These are phyloP conservation scores for Calocybe gangraenosa DNA, from an alignment of 768 basidiomycete genomes.

Conservation along the genomic window DNA sequence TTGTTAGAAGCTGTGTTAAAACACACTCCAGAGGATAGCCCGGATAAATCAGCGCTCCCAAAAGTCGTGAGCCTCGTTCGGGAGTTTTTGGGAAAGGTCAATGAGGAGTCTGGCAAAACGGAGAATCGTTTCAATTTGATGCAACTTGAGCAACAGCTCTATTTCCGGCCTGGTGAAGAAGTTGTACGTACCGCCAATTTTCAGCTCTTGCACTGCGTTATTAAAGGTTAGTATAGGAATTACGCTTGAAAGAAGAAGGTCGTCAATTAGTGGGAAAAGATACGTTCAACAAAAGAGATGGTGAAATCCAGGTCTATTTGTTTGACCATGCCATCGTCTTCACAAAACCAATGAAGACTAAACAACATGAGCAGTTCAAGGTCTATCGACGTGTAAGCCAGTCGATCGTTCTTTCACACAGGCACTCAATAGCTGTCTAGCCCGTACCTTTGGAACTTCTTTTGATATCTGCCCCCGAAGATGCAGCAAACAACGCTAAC, in stretches of 20 bases:
- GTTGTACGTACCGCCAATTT: slow-evolving; percentile 53
- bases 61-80: slow-evolving; percentile 75
- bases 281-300: slow-evolving; percentile 82
- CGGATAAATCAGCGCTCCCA: slow-evolving; percentile 74
- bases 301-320: slow-evolving; percentile 89
- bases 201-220: background rate
- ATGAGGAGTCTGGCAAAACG: slow-evolving; percentile 89
- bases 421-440: slow-evolving; percentile 32
- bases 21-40: slow-evolving; percentile 85
- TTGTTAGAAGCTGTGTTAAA: slow-evolving; percentile 89
- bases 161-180: slow-evolving; percentile 86
- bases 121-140: slow-evolving; percentile 96
- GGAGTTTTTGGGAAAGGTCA: slow-evolving; percentile 84
- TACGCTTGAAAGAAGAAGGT: slow-evolving; percentile 81
- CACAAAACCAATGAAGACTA: slow-evolving; percentile 81
- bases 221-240: slow-evolving; percentile 48
- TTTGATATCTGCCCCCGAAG: slow-evolving; percentile 74
- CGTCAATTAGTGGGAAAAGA: slow-evolving; percentile 93
- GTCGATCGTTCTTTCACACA: no score
- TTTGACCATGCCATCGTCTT: slow-evolving; percentile 96
- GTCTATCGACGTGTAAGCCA: slow-evolving; percentile 85
- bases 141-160: slow-evolving; percentile 88
- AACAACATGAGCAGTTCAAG: slow-evolving; percentile 87
- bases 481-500: slow-evolving; percentile 34
- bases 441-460: slow-evolving; percentile 96